phyloP scores from a whole-genome alignment of 1,284 basidiomycete genomes.

The Moesziomyces aphidis region DNA sequence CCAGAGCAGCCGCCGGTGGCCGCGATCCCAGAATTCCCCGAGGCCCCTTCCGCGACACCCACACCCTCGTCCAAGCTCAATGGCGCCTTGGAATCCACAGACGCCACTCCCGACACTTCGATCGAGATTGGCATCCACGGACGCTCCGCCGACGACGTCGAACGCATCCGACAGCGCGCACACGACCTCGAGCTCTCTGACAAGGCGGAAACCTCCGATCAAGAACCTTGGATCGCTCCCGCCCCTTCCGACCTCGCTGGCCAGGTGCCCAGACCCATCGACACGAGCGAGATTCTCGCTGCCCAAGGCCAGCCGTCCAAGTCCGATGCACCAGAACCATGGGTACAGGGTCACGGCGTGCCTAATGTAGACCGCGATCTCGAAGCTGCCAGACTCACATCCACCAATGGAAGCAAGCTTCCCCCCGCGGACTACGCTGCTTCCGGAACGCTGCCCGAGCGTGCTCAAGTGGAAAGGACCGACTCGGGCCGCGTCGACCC shows the following conservation, averaged over 20 bases:
- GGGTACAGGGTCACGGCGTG: constrained; percentile 42
- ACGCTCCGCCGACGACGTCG: constrained; percentile 47
- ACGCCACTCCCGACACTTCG: constrained; percentile 39
- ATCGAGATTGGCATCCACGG: constrained; percentile 56
- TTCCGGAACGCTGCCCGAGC: constrained; percentile 29
- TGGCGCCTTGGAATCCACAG: constrained; percentile 15
- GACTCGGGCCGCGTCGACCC: constrained; percentile 52
- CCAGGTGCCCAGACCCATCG: constrained; percentile 36
- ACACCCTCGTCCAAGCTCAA: constrained; percentile 17
- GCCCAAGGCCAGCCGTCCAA: constrained; percentile 11
- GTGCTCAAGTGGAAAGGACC: constrained; percentile 49
- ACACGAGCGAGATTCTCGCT: constrained; percentile 36
- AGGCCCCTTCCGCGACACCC: constrained; percentile 43
- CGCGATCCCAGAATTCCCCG: constrained; percentile 46
- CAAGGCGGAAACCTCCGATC: constrained; percentile 4
- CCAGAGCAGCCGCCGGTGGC: constrained; percentile 10
- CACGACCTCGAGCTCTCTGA: constrained; percentile 34
- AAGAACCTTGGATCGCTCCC: constrained; percentile 40
- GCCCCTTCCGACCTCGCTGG: constrained; percentile 24
- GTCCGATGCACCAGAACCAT: constrained; percentile 27
- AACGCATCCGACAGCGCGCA: constrained; percentile 36
- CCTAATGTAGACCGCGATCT: constrained; percentile 29
- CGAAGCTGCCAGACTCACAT: constrained; percentile 7
- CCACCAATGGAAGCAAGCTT: background rate
- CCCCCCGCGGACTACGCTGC: constrained; percentile 33